Conservation (phyloP, 306 rosid species). For the Abrus pulchellus region DNA sequence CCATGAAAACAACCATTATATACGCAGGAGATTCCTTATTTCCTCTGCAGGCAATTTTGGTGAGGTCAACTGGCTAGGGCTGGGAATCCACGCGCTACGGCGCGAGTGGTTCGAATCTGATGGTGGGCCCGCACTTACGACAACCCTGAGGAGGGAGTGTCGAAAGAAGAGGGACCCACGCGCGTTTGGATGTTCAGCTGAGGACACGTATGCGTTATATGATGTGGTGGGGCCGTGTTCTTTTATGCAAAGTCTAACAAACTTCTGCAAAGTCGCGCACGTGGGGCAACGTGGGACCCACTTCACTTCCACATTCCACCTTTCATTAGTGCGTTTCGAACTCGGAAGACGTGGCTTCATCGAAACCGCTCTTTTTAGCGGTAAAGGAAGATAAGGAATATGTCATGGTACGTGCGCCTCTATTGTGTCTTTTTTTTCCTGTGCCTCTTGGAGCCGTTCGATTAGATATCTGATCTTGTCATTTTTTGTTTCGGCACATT, state of each 20-base stretch:
- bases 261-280: constrained; percentile 45
- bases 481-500: too few species aligned
- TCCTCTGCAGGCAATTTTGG: too few species aligned
- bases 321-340: constrained; percentile 35
- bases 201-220: constrained; percentile 1
- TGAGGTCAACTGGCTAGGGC: not conserved
- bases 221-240: constrained; percentile 30
- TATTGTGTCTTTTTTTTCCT: not conserved
- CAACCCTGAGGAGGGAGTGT: not conserved
- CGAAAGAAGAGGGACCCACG: not conserved
- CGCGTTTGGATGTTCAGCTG: not conserved
- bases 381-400: constrained; percentile 10
- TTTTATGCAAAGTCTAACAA: constrained; percentile 30
- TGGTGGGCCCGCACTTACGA: constrained; percentile 36
- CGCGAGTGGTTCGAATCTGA: constrained; percentile 40
- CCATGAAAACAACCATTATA: too few species aligned
- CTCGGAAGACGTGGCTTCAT: constrained; percentile 33
- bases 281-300: constrained; percentile 42
- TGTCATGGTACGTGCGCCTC: not conserved
- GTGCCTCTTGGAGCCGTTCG: not conserved
- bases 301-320: constrained; percentile 9
- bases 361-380: constrained; percentile 27
- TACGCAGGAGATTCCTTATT: too few species aligned
- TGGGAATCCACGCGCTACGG: constrained; percentile 35
- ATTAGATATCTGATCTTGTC: not conserved